These are phyloP conservation scores for Fennellomyces sp. DNA, from an alignment of 371 early-diverging fungal genomes.

Conservation along the genomic window DNA sequence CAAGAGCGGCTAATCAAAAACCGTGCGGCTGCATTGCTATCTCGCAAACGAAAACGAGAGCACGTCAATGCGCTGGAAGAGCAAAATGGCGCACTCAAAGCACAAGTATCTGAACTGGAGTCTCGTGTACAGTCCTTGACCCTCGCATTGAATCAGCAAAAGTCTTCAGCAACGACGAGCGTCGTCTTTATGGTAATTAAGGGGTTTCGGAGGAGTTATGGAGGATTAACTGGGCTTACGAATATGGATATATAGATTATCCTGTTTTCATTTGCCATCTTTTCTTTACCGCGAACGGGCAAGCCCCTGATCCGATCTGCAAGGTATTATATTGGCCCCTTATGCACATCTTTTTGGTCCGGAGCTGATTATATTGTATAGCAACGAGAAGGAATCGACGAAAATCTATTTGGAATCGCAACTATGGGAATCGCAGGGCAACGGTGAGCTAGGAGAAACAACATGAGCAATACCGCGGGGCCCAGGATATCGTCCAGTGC, in stretches of 20 bases:
- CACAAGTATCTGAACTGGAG: slow-evolving; percentile 65
- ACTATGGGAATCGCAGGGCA: background rate
- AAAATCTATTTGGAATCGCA: slow-evolving; percentile 1
- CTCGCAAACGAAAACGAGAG: slow-evolving; percentile 88
- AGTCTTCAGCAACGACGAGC: slow-evolving; percentile 10
- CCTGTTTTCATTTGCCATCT: slow-evolving; percentile 7
- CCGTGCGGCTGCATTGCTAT: slow-evolving; percentile 87
- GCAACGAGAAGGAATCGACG: background rate
- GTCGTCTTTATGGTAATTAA: slow-evolving; percentile 9
- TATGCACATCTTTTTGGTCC: too few relatives aligned
- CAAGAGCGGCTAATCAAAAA: slow-evolving; percentile 91
- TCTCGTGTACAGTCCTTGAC: slow-evolving; percentile 35
- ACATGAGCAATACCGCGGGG: slow-evolving; percentile 17
- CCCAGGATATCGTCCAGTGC: slow-evolving; percentile 6
- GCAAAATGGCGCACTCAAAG: slow-evolving; percentile 63
- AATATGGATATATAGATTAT: slow-evolving; percentile 6
- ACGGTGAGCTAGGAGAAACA: slow-evolving; percentile 7
- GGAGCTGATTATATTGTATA: background rate
- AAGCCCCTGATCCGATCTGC: slow-evolving; percentile 3
- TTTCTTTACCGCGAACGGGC: slow-evolving; percentile 2
- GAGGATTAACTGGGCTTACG: background rate
- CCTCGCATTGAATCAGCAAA: slow-evolving; percentile 35
- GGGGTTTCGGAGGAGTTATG: background rate
- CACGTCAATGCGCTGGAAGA: slow-evolving; percentile 79
- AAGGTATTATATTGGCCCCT: slow-evolving; percentile 1